Base-by-base conservation (phyloP, 352 stramenopile species). In the Pythium aphanidermatum region DNA sequence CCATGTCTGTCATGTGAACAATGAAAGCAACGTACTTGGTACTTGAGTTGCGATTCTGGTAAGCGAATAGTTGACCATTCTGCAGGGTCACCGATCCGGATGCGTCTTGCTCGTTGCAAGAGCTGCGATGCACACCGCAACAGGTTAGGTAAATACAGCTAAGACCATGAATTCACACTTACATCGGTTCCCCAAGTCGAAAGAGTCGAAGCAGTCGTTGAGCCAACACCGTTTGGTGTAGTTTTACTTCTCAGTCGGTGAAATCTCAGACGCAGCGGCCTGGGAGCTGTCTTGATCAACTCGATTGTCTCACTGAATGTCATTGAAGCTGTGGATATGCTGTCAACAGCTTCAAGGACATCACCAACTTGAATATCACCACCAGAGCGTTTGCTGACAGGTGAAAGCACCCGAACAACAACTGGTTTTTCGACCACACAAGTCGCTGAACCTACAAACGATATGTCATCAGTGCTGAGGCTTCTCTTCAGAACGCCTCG, bases 241-340 rank as follows among this genome's bases (percentile, higher is more conserved):
- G 35, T 38, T 17, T 55, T 31, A 19, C 27, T 49, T 12, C 45
- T 42, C 38, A 63, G 20, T 16, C 74, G 64, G 9, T 66, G 55
- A 28, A 92, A 90, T 6, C 76, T 69, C n/a, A 92, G 52, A 10
- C 70, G 74, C 46, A 89, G 68, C 7, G 78, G 77, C 10, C 70
- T 59, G 21, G 81, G 74, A 9, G 72, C 60, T 27, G 59, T 70
- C 19, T 80, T 60, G 9, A 90, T 34, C 7, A 90, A 51, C 19
- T 68, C 52, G 24, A 88, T 40, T 7, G 76, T 57, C 47, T 84
- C 58, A 13, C 68, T 55, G 30, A 83, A 86, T 12, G 49, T 66
- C 37, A 92, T 71, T 5, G 78, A 85, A 1, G 67, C 75, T 75
- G 57, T 87, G 9, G 76, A 65, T 14, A 91, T 77, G 33, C 78